These are phyloP conservation scores for Cyclotella sp. DNA, from an alignment of 108 stramenopile genomes.

Conservation along the genomic window DNA sequence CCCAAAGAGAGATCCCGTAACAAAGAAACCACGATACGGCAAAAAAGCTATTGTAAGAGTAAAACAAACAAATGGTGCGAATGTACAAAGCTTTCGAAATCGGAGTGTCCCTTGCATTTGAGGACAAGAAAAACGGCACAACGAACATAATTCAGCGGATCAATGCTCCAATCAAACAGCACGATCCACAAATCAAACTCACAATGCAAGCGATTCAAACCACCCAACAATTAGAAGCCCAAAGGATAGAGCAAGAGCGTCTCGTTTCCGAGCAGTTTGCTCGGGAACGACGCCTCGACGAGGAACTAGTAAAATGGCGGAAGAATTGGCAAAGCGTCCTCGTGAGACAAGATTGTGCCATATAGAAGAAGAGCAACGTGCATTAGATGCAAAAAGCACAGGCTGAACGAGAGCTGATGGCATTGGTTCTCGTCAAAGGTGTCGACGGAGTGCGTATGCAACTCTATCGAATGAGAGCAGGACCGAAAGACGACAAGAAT, in stretches of 20 bases:
- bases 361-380: slow-evolving; percentile 56
- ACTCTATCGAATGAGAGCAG: slow-evolving; percentile 50
- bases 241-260: slow-evolving; percentile 30
- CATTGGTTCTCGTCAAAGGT: slow-evolving; percentile 62
- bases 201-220: slow-evolving; percentile 17
- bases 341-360: slow-evolving; percentile 54
- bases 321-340: slow-evolving; percentile 51
- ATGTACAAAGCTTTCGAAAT: slow-evolving; percentile 58
- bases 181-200: slow-evolving; percentile 20
- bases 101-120: slow-evolving; percentile 21
- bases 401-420: slow-evolving; percentile 66
- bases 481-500: slow-evolving; percentile 42
- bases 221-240: slow-evolving; percentile 37
- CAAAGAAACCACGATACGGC: slow-evolving; percentile 80
- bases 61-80: slow-evolving; percentile 39
- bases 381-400: slow-evolving; percentile 54
- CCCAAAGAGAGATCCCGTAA: slow-evolving; percentile 74
- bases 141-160: neutral
- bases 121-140: slow-evolving; percentile 3
- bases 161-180: slow-evolving; percentile 19
- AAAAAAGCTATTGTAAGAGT: slow-evolving; percentile 64
- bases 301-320: slow-evolving; percentile 57
- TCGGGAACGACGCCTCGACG: slow-evolving; percentile 21
- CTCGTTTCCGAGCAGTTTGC: slow-evolving; percentile 27
- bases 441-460: slow-evolving; percentile 64